Evolutionary conservation across 208 protist species (phyloP), one percentile per base, ranked within the genome.

Genomic region (Acanthamoeba culbertsoni): DNA sequence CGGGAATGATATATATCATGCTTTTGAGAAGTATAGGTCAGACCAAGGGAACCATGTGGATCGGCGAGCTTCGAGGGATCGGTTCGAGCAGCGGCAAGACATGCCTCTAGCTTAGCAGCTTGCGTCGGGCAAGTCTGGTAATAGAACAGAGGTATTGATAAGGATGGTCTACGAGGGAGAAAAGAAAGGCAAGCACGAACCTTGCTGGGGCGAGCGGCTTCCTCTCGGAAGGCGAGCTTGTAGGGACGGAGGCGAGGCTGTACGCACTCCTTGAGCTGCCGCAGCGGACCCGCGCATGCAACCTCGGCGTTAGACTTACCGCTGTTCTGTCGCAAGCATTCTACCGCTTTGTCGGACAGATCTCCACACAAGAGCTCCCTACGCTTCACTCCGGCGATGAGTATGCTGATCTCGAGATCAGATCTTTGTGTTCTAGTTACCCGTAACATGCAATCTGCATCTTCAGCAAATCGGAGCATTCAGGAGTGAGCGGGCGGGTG

Each of bases 371-470:
- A 23, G 33, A 75, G 65, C 31, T 75, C 65, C 65, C 65, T 75
- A 23, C 51, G 51, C 51, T 23, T n/a, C 14, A 14, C 14, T n/a
- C 51, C 51, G 23, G 23, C 51, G n/a, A n/a, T n/a, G n/a, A n/a
- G n/a, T n/a, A n/a, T n/a, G n/a, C n/a, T n/a, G 48, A 55, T 55
- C 12, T 23, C 18, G 48, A 55, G 48, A 55, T 55, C 12, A 55
- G 18, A 55, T 7, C n/a, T n/a, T n/a, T n/a, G n/a, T 59, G 51
- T 37, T 7, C 6, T 33, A 26, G 3, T 12, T 75, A 75, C 65
- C 65, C 65, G 65, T 75, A 75, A 35, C 65, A 75, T 6, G 65
- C 65, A 23, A 75, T 75, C 37, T 75, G 65, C 65, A 75, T 75
- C 31, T 75, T 75, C 10, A 75, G 65, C 33, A 75, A 35, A 35